Evolutionary conservation across 768 basidiomycete genomes (phyloP).

Genomic region (Megacollybia marginata): DNA sequence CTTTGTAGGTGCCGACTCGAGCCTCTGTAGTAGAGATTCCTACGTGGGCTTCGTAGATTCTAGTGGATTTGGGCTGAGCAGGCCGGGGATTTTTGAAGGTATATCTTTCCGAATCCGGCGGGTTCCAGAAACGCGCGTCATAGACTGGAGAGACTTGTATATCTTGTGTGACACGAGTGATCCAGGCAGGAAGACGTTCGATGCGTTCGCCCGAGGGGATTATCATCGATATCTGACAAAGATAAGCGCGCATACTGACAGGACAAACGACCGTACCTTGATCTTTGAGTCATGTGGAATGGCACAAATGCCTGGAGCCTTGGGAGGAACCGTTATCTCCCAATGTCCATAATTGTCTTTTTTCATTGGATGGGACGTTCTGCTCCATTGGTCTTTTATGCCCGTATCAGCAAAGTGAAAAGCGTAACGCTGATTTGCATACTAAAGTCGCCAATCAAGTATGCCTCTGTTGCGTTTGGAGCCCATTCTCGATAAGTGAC

Average conservation of each 20-base stretch:
- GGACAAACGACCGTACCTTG: constrained; percentile 50
- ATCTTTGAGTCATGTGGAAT: constrained; percentile 95
- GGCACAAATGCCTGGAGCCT: constrained; percentile 58
- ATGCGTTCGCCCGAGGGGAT: constrained; percentile 71
- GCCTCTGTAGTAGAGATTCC: constrained; percentile 89
- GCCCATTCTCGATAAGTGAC: constrained; percentile 95
- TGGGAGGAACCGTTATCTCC: constrained; percentile 73
- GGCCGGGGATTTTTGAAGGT: constrained; percentile 76
- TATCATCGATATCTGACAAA: constrained; percentile 80
- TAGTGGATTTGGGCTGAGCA: constrained; percentile 53
- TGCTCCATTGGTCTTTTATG: constrained; percentile 81
- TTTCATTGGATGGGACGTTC: constrained; percentile 78
- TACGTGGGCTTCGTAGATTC: constrained; percentile 97
- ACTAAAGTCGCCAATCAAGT: constrained; percentile 96
- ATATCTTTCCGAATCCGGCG: constrained; percentile 64
- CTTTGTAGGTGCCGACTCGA: constrained; percentile 91
- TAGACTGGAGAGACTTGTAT: constrained; percentile 82
- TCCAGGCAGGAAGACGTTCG: constrained; percentile 93
- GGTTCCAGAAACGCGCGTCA: constrained; percentile 99
- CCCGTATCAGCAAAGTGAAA: not conserved
- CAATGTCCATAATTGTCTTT: constrained; percentile 84
- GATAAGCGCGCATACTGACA: constrained; percentile 1
- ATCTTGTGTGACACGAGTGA: constrained; percentile 92
- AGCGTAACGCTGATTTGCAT: constrained; percentile 23
- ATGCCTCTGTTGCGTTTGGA: constrained; percentile 77